These are phyloP conservation scores for Arabis hirsuta DNA, from an alignment of 345 rosid species.

Conservation along the genomic window DNA sequence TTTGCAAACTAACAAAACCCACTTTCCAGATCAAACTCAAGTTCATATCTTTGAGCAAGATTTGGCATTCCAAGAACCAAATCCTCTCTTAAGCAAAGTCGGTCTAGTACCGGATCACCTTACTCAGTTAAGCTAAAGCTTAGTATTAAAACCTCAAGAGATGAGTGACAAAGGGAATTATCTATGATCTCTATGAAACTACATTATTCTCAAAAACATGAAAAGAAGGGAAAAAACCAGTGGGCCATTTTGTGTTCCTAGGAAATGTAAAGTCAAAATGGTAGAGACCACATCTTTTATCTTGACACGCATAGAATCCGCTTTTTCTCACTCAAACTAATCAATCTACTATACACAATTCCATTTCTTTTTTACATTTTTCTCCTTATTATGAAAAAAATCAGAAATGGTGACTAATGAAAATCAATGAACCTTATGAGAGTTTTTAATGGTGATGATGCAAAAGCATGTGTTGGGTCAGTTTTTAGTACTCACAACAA, in stretches of 20 bases:
- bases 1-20: too few species aligned
- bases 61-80: too few species aligned
- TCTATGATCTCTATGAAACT: too few species aligned
- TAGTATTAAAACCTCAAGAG: too few species aligned
- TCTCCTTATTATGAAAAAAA: constrained; percentile 15
- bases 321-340: constrained; percentile 36
- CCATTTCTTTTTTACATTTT: background rate
- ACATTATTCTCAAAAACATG: constrained; percentile 8
- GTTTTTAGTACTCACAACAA: background rate
- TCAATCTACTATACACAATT: constrained; percentile 16
- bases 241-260: constrained; percentile 46
- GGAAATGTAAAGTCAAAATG: constrained; percentile 31
- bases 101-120: too few species aligned
- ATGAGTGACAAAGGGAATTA: too few species aligned
- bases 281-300: constrained; percentile 36
- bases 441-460: constrained; percentile 16
- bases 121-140: too few species aligned
- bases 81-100: too few species aligned
- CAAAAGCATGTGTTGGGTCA: constrained; percentile 40
- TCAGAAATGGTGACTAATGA: constrained; percentile 6
- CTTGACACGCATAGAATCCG: constrained; percentile 40
- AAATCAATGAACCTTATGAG: constrained; percentile 16
- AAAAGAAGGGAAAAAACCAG: constrained; percentile 22
- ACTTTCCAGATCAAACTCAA: background rate
- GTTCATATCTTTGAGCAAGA: too few species aligned